Conservation (phyloP, 108 stramenopile genomes). For the Conticribra weissflogii region DNA sequence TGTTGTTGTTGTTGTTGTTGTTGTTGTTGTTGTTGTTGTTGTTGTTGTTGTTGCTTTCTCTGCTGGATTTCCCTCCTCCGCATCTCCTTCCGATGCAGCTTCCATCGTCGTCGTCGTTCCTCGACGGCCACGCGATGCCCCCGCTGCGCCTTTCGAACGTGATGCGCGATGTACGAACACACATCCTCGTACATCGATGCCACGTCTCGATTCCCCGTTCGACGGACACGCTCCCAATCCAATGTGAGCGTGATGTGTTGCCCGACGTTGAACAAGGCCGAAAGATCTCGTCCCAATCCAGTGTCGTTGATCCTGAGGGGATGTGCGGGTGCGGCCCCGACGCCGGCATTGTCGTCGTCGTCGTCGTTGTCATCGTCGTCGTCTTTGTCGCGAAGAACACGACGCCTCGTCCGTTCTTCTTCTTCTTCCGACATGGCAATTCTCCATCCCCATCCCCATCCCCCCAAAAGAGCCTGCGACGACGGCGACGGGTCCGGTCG, state of each 20-base stretch:
- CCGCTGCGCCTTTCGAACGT: conserved; percentile 18
- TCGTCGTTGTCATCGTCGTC: background rate
- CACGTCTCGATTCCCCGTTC: conserved; percentile 12
- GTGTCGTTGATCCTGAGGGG: conserved; percentile 6
- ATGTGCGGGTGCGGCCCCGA: background rate
- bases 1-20: background rate
- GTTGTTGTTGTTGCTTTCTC: background rate
- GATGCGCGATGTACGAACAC: conserved; percentile 19
- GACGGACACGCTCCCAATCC: conserved; percentile 1
- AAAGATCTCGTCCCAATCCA: conserved; percentile 59
- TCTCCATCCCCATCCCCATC: too few relatives aligned
- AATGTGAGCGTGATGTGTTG: conserved; percentile 82
- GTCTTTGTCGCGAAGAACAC: background rate
- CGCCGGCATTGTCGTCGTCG: background rate
- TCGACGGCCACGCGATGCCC: conserved; percentile 8
- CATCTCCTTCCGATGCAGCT: background rate
- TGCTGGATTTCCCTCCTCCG: background rate
- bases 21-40: background rate
- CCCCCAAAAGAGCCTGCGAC: conserved; percentile 29
- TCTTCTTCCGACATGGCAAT: too few relatives aligned
- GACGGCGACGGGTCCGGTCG: conserved; percentile 33
- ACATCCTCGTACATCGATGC: conserved; percentile 31
- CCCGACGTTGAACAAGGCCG: conserved; percentile 80
- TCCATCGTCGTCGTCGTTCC: conserved; percentile 17
- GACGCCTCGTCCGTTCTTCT: too few relatives aligned